Evolutionary conservation across 441 rosid species (phyloP).

Genomic region (Pelargonium citronellum): DNA sequence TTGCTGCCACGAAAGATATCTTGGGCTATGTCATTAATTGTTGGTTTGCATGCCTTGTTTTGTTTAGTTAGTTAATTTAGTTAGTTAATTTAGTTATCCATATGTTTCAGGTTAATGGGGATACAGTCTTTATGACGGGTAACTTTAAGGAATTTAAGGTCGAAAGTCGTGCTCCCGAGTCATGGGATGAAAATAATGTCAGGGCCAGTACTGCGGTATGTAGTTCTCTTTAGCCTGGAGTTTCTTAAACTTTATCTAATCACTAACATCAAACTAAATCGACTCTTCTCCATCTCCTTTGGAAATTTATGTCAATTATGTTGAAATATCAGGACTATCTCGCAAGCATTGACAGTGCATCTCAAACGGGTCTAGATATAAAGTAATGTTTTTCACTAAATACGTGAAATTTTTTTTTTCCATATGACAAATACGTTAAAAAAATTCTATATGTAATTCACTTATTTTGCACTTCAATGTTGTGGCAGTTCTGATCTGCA

Average conservation of each 20-base stretch:
- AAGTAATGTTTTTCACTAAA: conserved; percentile 38
- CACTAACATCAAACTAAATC: neutral
- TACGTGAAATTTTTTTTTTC: too few species aligned
- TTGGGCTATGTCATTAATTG: neutral
- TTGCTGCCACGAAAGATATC: neutral
- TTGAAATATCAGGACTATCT: conserved; percentile 61
- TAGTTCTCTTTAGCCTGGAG: conserved; percentile 15
- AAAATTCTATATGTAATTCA: neutral
- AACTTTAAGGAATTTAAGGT: conserved; percentile 81
- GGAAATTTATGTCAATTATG: neutral
- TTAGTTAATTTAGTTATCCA: too few species aligned
- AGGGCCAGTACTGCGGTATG: conserved; percentile 68
- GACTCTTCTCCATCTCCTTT: neutral
- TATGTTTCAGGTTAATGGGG: conserved; percentile 79
- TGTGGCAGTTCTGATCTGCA: conserved; percentile 80
- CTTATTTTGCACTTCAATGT: conserved; percentile 9
- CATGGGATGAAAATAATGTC: conserved; percentile 80
- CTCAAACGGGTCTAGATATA: conserved; percentile 52
- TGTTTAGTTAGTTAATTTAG: conserved; percentile 6
- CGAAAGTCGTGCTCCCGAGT: conserved; percentile 46
- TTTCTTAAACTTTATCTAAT: conserved; percentile 16
- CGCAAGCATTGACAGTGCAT: conserved; percentile 63
- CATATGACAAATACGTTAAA: too few species aligned
- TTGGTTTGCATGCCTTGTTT: conserved; percentile 1
- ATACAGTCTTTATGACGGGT: conserved; percentile 77